phyloP scores from a whole-genome alignment of 2,329 filamentous ascomycete genomes.

The Dissoconium aciculare region DNA sequence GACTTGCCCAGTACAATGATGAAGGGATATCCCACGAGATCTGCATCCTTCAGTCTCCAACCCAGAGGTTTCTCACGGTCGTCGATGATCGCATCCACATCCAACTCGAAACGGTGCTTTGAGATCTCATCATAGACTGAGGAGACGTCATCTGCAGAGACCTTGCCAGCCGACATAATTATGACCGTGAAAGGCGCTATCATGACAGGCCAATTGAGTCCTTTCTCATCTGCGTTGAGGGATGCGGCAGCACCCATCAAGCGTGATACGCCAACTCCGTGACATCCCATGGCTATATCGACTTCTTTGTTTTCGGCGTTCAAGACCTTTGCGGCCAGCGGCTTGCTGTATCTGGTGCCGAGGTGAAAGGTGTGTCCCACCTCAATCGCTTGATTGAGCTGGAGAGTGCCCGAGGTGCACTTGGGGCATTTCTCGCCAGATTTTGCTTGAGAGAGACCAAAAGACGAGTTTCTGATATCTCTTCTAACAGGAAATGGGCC shows the following conservation, averaged over 20 bases:
- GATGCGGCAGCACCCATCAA: constrained; percentile 79
- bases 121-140: constrained; percentile 48
- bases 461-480: too few species aligned
- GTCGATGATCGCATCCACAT: constrained; percentile 53
- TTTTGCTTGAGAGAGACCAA: constrained; percentile 49
- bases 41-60: constrained; percentile 85
- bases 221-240: constrained; percentile 52
- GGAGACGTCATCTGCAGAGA: constrained; percentile 8
- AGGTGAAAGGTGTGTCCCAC: constrained; percentile 92
- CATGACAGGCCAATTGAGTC: constrained; percentile 72
- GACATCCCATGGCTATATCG: constrained; percentile 83
- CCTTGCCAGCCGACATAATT: constrained; percentile 37
- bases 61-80: constrained; percentile 51
- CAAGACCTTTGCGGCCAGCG: constrained; percentile 51
- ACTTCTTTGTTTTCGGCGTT: constrained; percentile 27
- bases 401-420: constrained; percentile 48
- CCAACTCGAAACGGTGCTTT: constrained; percentile 7
- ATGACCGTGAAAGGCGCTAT: constrained; percentile 75
- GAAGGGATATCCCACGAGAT: constrained; percentile 76
- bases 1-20: constrained; percentile 61
- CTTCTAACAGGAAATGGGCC: constrained; percentile 41
- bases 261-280: constrained; percentile 85
- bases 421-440: constrained; percentile 58
- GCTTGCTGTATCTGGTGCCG: constrained; percentile 70
- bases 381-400: constrained; percentile 62